Base-by-base conservation (phyloP, 106 monocot species). In the Dioscorea zingiberensis region DNA sequence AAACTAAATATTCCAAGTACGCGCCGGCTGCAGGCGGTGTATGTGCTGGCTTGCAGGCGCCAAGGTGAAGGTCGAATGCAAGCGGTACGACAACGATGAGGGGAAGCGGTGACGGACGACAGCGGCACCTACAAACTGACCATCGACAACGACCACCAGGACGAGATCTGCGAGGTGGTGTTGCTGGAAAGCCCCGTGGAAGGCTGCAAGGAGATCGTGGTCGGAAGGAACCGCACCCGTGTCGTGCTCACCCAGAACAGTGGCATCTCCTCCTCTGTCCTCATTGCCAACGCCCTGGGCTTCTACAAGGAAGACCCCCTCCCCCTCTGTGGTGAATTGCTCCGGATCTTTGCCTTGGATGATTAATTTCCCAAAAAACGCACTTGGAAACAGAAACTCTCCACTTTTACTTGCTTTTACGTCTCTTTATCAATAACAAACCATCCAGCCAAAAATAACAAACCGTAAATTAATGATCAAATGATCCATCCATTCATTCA, bases 201-300 rank as follows among this genome's bases (percentile, higher is more conserved):
- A 4, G 51, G 55, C 47, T 88, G 88, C 72, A 12, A 55, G 2
- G 81, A 84, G 75, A 44, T 78, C 21, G 56, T 63, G 38, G 14
- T 4, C 13, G 80, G 74, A 25, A 62, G 87, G 67, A 75, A 88
- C 55, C 70, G 77, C 16, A 84, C 74, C 14, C 61, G 74, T 23
- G 59, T 88, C 24, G 44, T 81, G 13, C 60, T 88, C 62, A 65
- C 77, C 23, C 63, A 68, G 29, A 65, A 78, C 53, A 60, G 68
- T 62, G 84, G 88, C 67, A 47, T 84, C n/a, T 25, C 74, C 47
- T 55, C 71, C 77, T 65, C 63, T 44, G 66, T 75, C 60, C 67
- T 84, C 22, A 30, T 59, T 47, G 81, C 88, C 18, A 88, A 84
- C 72, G 53, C 84, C n/a, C 81, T 88, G 13, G 88, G 88, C 54